A percentile compares a stretch with the other conserved stretches of the same genome.
Evolutionary conservation across 108 stramenopile genomes (phyloP).

Genomic region (Nannochloropsis salina): DNA sequence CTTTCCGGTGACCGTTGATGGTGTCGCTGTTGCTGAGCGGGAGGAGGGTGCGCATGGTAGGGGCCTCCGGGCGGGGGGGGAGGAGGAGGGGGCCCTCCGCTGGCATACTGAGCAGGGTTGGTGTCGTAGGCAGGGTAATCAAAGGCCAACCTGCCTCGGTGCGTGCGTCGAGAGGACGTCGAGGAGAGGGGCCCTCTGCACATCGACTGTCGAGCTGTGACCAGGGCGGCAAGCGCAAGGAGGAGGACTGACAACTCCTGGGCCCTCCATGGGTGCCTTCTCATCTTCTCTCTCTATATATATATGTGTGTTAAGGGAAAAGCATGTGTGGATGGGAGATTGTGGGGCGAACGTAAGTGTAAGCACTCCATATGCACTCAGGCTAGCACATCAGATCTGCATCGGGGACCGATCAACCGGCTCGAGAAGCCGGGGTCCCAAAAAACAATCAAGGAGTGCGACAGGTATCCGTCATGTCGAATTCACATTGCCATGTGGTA

Average conservation of each 20-base stretch:
- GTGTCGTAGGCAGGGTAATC: conserved; percentile 1
- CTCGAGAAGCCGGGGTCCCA: no score
- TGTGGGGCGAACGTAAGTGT: no score
- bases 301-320: background rate
- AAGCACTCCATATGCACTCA: no score
- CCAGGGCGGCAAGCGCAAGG: background rate
- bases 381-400: no score
- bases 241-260: background rate
- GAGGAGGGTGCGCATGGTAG: background rate
- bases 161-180: background rate
- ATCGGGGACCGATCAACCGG: no score
- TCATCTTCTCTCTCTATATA: background rate
- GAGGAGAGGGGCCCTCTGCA: conserved; percentile 2
- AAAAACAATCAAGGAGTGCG: no score
- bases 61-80: background rate
- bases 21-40: background rate
- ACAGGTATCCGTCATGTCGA: no score
- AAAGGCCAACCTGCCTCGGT: background rate
- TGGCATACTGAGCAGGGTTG: background rate
- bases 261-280: background rate
- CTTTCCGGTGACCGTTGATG: background rate
- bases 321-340: background rate
- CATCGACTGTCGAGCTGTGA: background rate
- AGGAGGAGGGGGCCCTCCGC: background rate
- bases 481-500: no score